Evolutionary conservation across 2,329 filamentous ascomycete species (phyloP).

Genomic region (Colletotrichum aenigma): DNA sequence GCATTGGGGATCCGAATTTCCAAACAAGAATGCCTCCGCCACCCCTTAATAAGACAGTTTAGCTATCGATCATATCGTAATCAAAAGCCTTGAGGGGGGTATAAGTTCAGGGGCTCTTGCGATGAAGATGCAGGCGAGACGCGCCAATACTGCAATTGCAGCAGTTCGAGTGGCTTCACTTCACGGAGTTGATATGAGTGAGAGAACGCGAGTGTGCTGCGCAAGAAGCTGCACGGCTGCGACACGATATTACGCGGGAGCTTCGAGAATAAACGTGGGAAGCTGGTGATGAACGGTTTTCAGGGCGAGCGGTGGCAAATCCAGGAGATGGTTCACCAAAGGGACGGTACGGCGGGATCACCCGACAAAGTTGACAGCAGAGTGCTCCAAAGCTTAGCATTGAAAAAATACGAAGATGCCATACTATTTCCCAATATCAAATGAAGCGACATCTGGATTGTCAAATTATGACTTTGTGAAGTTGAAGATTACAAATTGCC

Average conservation of each 20-base stretch:
- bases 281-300: neutral
- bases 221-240: neutral
- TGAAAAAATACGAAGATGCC: too few relatives aligned
- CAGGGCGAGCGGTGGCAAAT: neutral
- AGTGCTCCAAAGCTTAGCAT: too few relatives aligned
- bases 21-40: neutral
- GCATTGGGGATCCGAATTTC: neutral
- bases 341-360: neutral
- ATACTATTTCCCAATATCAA: too few relatives aligned
- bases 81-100: neutral
- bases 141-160: too few relatives aligned
- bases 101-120: too few relatives aligned
- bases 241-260: accelerated
- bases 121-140: too few relatives aligned
- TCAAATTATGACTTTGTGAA: neutral
- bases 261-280: neutral
- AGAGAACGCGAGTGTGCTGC: neutral
- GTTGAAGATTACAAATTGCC: neutral
- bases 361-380: too few relatives aligned
- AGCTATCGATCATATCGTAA: accelerated
- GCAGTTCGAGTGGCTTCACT: too few relatives aligned
- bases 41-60: neutral
- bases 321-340: neutral
- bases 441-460: neutral
- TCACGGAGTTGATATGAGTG: accelerated